phyloP scores from a whole-genome alignment of 2,329 filamentous ascomycete species.

The Aureobasidium subglaciale region DNA sequence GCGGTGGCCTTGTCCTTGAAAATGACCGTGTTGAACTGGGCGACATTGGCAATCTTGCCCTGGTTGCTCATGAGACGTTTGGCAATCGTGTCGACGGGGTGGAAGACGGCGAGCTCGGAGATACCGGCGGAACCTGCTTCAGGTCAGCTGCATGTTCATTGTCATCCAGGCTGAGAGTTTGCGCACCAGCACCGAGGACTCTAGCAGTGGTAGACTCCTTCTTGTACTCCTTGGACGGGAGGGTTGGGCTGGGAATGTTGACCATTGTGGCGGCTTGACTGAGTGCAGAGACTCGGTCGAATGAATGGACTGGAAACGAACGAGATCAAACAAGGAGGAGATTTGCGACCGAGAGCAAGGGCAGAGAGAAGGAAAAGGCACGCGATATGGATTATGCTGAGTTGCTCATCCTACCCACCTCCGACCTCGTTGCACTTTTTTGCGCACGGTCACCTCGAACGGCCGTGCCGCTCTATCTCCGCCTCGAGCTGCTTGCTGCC shows the following conservation, averaged over 20 bases:
- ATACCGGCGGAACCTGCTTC: constrained; percentile 78
- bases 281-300: not conserved
- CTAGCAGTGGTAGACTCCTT: constrained; percentile 85
- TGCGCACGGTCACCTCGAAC: not conserved
- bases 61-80: constrained; percentile 99
- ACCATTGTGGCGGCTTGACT: constrained; percentile 14
- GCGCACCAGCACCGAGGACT: constrained; percentile 80
- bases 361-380: not conserved
- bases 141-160: constrained; percentile 7
- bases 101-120: constrained; percentile 86
- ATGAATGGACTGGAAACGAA: not conserved
- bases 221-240: constrained; percentile 56
- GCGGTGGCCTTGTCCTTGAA: constrained; percentile 84
- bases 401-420: not conserved
- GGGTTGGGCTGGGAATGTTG: constrained; percentile 22
- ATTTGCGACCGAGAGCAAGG: not conserved
- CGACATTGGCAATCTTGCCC: constrained; percentile 54
- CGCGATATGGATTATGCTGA: constrained; percentile 8
- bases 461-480: constrained; percentile 7
- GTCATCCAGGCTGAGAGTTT: not conserved
- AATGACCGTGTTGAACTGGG: constrained; percentile 79
- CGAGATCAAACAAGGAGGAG: not conserved
- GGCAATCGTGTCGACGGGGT: constrained; percentile 94
- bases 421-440: not conserved
- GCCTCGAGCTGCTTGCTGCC: not conserved